These are phyloP conservation scores for Quercus aquifolioides DNA, from an alignment of 306 rosid species.

Conservation along the genomic window DNA sequence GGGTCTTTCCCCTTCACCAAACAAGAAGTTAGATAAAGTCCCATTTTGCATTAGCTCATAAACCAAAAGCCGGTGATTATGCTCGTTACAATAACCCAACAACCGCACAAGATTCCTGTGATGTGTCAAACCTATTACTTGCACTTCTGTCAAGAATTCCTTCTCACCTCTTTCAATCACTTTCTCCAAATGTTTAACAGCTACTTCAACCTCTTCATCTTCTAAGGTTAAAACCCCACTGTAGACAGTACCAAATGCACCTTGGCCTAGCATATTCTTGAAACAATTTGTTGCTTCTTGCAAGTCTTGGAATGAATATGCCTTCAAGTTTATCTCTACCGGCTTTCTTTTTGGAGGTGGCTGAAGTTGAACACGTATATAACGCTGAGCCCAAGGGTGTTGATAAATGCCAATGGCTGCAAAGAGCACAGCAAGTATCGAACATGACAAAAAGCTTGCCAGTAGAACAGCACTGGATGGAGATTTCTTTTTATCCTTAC, in stretches of 20 bases:
- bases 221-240: conserved; percentile 26
- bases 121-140: conserved; percentile 31
- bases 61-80: conserved; percentile 29
- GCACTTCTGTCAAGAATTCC: conserved; percentile 37
- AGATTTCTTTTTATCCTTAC: background rate
- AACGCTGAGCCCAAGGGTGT: conserved; percentile 14
- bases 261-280: conserved; percentile 25
- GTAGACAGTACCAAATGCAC: conserved; percentile 25
- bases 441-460: conserved; percentile 14
- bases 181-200: conserved; percentile 26
- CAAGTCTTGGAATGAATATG: conserved; percentile 28
- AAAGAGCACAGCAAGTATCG: conserved; percentile 18
- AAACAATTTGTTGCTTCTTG: conserved; percentile 34
- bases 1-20: conserved; percentile 17
- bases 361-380: background rate
- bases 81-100: conserved; percentile 28
- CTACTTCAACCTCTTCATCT: conserved; percentile 27
- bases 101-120: conserved; percentile 34
- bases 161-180: conserved; percentile 23
- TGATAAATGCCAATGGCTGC: conserved; percentile 18
- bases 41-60: conserved; percentile 35
- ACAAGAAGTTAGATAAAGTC: conserved; percentile 20
- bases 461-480: conserved; percentile 12
- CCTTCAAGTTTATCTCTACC: conserved; percentile 27
- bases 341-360: conserved; percentile 21